phyloP scores from a whole-genome alignment of 31 red algal genomes.

The Odonthalia washingtoniensis region DNA sequence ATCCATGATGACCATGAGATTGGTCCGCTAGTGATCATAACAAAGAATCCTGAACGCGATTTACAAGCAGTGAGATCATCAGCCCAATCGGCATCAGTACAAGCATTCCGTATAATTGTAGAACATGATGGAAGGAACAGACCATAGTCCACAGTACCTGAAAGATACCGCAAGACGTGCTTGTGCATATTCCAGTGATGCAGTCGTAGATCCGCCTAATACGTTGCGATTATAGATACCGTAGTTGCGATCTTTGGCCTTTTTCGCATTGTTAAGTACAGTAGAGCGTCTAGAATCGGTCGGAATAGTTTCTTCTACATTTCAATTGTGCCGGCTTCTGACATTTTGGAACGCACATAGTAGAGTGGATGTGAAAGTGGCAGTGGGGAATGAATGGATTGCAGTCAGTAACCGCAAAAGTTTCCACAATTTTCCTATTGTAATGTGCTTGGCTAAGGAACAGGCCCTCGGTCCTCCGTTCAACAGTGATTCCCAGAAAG shows the following conservation, averaged over 20 bases:
- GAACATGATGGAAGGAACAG: background rate
- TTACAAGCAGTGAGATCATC: slow-evolving; percentile 20
- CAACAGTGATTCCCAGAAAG: slow-evolving; percentile 8
- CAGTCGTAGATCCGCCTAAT: too few relatives aligned
- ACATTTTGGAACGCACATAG: background rate
- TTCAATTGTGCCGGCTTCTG: background rate
- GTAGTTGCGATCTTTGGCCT: slow-evolving; percentile 53
- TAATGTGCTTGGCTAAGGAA: background rate
- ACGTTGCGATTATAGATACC: slow-evolving; percentile 43
- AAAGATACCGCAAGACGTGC: slow-evolving; percentile 26
- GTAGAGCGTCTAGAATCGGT: slow-evolving; percentile 16
- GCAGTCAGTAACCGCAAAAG: background rate
- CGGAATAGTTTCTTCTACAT: slow-evolving; percentile 24
- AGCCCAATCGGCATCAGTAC: slow-evolving; percentile 23
- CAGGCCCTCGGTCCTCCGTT: background rate
- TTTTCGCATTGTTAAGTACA: slow-evolving; percentile 37
- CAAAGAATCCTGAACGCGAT: slow-evolving; percentile 23
- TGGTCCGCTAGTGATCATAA: background rate
- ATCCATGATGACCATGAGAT: slow-evolving; percentile 28
- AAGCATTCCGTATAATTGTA: background rate
- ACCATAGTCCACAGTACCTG: slow-evolving; percentile 26
- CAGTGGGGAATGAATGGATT: slow-evolving; percentile 19
- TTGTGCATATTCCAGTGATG: slow-evolving; percentile 36
- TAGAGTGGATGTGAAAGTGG: slow-evolving; percentile 41
- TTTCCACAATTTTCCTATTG: slow-evolving; percentile 3